phyloP scores from a whole-genome alignment of 2,329 filamentous ascomycete species.

The Didymosphaeria variabile region DNA sequence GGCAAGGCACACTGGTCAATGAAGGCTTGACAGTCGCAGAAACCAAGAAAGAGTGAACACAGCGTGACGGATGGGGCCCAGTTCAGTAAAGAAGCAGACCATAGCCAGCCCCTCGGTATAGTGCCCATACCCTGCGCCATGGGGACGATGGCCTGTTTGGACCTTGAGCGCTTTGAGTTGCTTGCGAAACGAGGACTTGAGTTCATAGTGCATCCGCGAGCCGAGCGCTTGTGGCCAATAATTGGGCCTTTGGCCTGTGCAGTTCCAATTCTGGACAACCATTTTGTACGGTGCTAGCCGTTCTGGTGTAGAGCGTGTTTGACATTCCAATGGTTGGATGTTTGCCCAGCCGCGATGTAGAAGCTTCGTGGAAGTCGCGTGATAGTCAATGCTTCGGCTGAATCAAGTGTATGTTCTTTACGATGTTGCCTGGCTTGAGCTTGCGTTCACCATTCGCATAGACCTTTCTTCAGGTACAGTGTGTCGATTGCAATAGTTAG shows the following conservation, averaged over 20 bases:
- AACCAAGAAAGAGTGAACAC: constrained; percentile 24
- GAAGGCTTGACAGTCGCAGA: constrained; percentile 31
- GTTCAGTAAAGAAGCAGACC: constrained; percentile 34
- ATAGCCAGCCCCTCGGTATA: constrained; percentile 14
- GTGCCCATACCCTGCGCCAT: constrained; percentile 37
- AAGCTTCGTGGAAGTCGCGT: constrained; percentile 9
- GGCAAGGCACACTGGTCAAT: constrained; percentile 37
- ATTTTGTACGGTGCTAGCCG: constrained; percentile 32
- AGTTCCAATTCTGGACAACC: constrained; percentile 33
- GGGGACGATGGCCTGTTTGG: constrained; percentile 31
- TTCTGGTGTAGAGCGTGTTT: constrained; percentile 31
- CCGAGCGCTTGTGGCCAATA: constrained; percentile 34
- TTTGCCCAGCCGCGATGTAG: constrained; percentile 13
- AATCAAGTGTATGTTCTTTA: not conserved
- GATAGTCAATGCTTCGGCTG: constrained; percentile 2
- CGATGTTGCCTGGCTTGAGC: not conserved
- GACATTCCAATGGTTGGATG: constrained; percentile 27
- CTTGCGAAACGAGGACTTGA: constrained; percentile 38
- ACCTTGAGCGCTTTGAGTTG: constrained; percentile 17
- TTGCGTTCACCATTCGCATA: not conserved
- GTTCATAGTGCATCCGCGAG: constrained; percentile 30
- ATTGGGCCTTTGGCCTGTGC: constrained; percentile 21
- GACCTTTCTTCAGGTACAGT: not conserved
- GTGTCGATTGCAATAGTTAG: not conserved
- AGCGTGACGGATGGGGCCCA: constrained; percentile 29